A percentile compares a stretch with the other conserved stretches of the same genome.
phyloP scores from a whole-genome alignment of 352 stramenopile species.

The Phytopythium montanum region DNA sequence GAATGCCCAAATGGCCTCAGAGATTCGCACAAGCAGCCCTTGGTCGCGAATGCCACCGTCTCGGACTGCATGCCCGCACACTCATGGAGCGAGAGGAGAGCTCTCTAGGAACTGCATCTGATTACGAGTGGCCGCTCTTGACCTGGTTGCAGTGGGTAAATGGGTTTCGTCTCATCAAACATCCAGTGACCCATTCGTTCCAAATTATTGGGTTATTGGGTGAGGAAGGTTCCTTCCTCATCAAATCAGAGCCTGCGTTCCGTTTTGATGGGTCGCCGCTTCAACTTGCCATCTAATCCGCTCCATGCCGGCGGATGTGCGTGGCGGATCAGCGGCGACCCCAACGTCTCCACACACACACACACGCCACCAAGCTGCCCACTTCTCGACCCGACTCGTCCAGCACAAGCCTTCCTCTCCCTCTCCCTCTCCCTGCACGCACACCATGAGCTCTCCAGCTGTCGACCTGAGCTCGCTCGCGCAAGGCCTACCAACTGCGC shows the following conservation, averaged over 20 bases:
- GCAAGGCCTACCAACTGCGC: conserved; percentile 38
- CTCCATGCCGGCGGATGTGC: background rate
- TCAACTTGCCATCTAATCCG: background rate
- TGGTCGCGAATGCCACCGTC: no score
- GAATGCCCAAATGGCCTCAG: no score
- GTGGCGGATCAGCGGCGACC: background rate
- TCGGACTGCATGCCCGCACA: no score
- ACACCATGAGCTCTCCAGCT: conserved; percentile 16
- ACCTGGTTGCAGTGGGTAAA: no score
- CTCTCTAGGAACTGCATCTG: no score
- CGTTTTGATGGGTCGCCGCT: no score
- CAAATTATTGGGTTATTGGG: no score
- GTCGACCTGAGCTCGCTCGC: conserved; percentile 50
- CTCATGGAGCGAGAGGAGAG: no score
- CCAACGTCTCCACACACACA: background rate
- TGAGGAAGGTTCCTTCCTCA: background rate
- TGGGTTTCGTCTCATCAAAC: no score
- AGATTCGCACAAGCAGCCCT: no score
- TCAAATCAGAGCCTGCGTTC: no score
- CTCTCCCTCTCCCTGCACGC: background rate
- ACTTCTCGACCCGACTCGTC: background rate
- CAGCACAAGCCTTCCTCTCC: background rate
- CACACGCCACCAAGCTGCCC: background rate
- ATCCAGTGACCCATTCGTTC: no score
- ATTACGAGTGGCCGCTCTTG: background rate